phyloP scores from a whole-genome alignment of 768 basidiomycete genomes.

The Lactarius deliciosus region DNA sequence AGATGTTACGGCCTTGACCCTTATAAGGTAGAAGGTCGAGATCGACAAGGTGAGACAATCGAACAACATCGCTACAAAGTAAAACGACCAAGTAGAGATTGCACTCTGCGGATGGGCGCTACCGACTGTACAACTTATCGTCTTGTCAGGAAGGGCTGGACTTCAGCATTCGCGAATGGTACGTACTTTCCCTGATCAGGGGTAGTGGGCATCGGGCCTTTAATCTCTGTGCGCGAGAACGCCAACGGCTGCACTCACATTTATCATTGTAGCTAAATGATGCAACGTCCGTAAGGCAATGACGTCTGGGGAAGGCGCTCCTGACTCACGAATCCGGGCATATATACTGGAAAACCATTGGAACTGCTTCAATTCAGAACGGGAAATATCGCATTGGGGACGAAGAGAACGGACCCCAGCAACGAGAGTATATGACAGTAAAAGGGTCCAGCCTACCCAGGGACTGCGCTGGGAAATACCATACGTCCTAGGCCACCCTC shows the following conservation, averaged over 20 bases:
- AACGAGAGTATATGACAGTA: slow-evolving; percentile 41
- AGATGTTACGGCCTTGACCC: slow-evolving; percentile 41
- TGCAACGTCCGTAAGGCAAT: slow-evolving; percentile 20
- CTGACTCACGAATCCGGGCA: slow-evolving; percentile 47
- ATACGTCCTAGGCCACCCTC: slow-evolving; percentile 45
- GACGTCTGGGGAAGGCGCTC: slow-evolving; percentile 7
- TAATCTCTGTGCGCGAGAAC: not conserved
- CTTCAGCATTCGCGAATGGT: not conserved
- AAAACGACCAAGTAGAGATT: slow-evolving; percentile 56
- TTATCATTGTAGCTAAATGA: slow-evolving; percentile 15
- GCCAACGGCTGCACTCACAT: slow-evolving; percentile 7
- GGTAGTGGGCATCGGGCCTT: not conserved
- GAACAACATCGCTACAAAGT: slow-evolving; percentile 56
- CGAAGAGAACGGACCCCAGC: slow-evolving; percentile 42
- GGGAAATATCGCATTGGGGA: slow-evolving; percentile 27
- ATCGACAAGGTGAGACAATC: slow-evolving; percentile 52
- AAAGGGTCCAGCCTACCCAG: slow-evolving; percentile 42
- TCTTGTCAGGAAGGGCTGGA: not conserved
- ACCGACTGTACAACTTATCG: slow-evolving; percentile 49
- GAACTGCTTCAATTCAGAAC: slow-evolving; percentile 36
- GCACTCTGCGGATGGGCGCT: slow-evolving; percentile 24
- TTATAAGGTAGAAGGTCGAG: slow-evolving; percentile 53
- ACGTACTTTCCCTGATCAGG: slow-evolving; percentile 40
- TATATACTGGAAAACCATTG: slow-evolving; percentile 59
- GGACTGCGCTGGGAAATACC: slow-evolving; percentile 53